Conservation (phyloP, 1,139 yeast genomes). For the Debaryomyces subglobosus region DNA sequence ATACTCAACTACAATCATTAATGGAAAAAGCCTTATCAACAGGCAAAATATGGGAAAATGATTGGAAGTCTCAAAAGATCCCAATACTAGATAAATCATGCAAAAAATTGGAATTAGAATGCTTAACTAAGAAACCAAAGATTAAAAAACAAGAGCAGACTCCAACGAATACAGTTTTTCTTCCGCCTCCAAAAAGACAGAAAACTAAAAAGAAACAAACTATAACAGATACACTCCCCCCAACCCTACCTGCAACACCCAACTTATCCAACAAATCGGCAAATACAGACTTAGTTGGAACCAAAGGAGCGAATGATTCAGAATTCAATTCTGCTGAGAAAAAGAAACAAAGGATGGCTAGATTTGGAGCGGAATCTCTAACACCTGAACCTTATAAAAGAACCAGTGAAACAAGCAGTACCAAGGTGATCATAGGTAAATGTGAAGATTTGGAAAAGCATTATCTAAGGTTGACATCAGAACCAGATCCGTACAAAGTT, state of each 20-base stretch:
- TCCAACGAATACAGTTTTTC: conserved; percentile 5
- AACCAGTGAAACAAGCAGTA: not conserved
- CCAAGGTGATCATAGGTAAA: conserved; percentile 57
- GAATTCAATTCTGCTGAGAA: conserved; percentile 41
- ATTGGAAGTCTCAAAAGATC: conserved; percentile 61
- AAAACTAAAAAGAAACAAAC: not conserved
- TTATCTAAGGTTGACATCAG: conserved; percentile 85
- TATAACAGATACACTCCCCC: not conserved
- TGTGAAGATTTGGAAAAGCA: conserved; percentile 70
- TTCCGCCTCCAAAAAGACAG: conserved; percentile 5
- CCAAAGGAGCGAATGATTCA: conserved; percentile 3
- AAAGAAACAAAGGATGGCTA: conserved; percentile 49
- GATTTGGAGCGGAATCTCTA: conserved; percentile 39
- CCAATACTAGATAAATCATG: conserved; percentile 48
- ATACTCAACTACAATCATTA: conserved; percentile 32
- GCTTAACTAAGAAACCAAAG: conserved; percentile 11
- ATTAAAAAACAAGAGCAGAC: not conserved
- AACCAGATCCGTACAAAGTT: conserved; percentile 83
- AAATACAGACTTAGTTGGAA: not conserved
- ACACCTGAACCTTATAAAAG: conserved; percentile 23
- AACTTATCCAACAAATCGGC: not conserved
- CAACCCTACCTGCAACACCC: not conserved
- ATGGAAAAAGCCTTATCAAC: conserved; percentile 47
- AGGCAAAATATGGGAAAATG: conserved; percentile 52
- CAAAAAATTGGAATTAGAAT: conserved; percentile 20